A percentile compares a stretch with the other conserved stretches of the same genome.
phyloP scores from a whole-genome alignment of 75 land plant species.

The Isoetes taiwanensis region DNA sequence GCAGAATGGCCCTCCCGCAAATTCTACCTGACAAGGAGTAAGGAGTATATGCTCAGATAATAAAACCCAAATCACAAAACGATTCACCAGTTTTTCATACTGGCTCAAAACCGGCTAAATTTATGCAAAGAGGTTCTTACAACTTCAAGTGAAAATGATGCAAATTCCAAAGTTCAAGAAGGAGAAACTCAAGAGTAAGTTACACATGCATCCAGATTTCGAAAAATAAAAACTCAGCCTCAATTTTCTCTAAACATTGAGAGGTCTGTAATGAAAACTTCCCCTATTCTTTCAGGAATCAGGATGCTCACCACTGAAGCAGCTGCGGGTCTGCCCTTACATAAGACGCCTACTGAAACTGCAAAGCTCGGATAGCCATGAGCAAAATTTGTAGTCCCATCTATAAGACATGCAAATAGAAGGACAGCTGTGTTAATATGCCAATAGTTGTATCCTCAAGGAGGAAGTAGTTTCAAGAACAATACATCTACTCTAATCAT shows the following conservation, averaged over 20 bases:
- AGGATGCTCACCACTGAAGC: slow-evolving; percentile 61
- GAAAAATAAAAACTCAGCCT: background rate
- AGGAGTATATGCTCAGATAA: too few relatives aligned
- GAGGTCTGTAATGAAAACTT: background rate
- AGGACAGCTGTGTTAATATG: background rate
- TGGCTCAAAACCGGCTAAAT: background rate
- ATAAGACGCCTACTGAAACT: slow-evolving; percentile 87
- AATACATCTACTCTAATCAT: too few relatives aligned
- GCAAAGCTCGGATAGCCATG: slow-evolving; percentile 98
- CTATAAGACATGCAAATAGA: slow-evolving; percentile 15
- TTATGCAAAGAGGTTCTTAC: too few relatives aligned
- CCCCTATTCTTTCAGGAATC: too few relatives aligned
- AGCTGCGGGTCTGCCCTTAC: slow-evolving; percentile 86
- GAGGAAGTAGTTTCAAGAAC: too few relatives aligned
- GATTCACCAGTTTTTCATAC: background rate
- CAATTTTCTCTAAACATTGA: background rate
- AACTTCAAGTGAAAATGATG: background rate
- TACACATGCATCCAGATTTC: background rate
- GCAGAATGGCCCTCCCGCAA: slow-evolving; percentile 92
- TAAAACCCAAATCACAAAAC: background rate
- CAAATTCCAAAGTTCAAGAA: background rate
- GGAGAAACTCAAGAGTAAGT: background rate
- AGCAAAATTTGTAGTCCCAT: slow-evolving; percentile 99
- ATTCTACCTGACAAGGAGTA: slow-evolving; percentile 60
- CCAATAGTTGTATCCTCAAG: too few relatives aligned